phyloP scores from a whole-genome alignment of 2,329 filamentous ascomycete species.

The Fusarium subtropicale region DNA sequence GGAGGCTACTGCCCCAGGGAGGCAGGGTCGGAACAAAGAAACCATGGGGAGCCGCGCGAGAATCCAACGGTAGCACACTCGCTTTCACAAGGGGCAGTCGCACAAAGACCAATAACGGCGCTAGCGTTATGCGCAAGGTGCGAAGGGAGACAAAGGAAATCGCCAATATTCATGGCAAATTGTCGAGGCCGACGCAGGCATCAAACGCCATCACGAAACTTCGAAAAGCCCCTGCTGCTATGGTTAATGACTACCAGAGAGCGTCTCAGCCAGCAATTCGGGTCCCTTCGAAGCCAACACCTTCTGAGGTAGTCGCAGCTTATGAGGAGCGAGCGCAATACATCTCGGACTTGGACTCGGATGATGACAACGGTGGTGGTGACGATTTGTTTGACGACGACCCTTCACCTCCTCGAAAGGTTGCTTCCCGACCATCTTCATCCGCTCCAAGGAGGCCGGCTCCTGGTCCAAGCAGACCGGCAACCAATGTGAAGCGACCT shows the following conservation, averaged over 20 bases:
- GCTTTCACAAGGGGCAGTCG: slow-evolving; percentile 62
- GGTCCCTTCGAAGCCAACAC: slow-evolving; percentile 40
- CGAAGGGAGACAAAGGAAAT: slow-evolving; percentile 68
- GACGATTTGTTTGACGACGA: slow-evolving; percentile 44
- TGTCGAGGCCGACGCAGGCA: slow-evolving; percentile 53
- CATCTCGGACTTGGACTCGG: slow-evolving; percentile 56
- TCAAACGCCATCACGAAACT: slow-evolving; percentile 55
- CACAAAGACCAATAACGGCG: slow-evolving; percentile 63
- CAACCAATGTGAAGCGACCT: slow-evolving; percentile 27
- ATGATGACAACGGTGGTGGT: slow-evolving; percentile 15
- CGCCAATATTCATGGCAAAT: slow-evolving; percentile 58
- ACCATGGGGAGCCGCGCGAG: slow-evolving; percentile 46
- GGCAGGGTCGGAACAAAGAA: slow-evolving; percentile 51
- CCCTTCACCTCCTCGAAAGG: slow-evolving; percentile 15
- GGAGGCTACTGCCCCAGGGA: slow-evolving; percentile 58
- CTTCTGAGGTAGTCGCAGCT: slow-evolving; percentile 44
- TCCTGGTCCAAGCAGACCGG: slow-evolving; percentile 3
- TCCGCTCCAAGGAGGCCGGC: slow-evolving; percentile 40
- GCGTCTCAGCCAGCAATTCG: slow-evolving; percentile 54
- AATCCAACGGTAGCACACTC: slow-evolving; percentile 50
- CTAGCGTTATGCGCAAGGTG: slow-evolving; percentile 67
- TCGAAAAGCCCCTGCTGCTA: slow-evolving; percentile 61
- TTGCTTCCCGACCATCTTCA: slow-evolving; percentile 23
- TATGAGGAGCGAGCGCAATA: slow-evolving; percentile 54
- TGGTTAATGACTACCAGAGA: slow-evolving; percentile 65